These are phyloP conservation scores for Juglanconis oblonga DNA, from an alignment of 2,329 filamentous ascomycete species.

Conservation along the genomic window DNA sequence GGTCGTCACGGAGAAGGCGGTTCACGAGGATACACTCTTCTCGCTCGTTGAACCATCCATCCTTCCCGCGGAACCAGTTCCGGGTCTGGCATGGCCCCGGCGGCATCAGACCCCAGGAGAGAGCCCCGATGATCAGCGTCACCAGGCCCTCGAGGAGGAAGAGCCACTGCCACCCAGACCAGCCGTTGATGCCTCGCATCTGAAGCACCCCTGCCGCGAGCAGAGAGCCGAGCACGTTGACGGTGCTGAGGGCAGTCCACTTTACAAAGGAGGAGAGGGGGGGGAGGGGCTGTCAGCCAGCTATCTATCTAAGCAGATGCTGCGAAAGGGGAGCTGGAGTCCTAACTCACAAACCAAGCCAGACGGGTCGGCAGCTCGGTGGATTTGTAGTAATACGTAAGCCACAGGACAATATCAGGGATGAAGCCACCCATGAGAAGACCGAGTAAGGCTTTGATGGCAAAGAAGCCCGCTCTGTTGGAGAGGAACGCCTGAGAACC, in stretches of 20 bases:
- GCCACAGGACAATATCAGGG: conserved; percentile 62
- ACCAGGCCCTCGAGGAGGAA: conserved; percentile 52
- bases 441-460: conserved; percentile 36
- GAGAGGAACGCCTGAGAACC: conserved; percentile 29
- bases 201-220: conserved; percentile 53
- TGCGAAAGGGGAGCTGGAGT: background rate
- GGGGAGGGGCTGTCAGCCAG: no score
- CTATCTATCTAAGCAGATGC: conserved; percentile 52
- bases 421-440: conserved; percentile 60
- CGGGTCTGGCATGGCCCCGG: conserved; percentile 47
- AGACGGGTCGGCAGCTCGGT: conserved; percentile 66
- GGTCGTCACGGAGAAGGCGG: conserved; percentile 57
- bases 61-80: conserved; percentile 54
- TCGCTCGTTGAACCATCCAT: conserved; percentile 60
- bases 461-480: conserved; percentile 28
- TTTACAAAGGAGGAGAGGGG: no score
- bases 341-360: conserved; percentile 25
- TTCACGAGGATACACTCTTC: conserved; percentile 64
- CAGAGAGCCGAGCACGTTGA: conserved; percentile 51
- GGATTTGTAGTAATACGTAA: conserved; percentile 74
- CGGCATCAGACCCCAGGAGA: conserved; percentile 44
- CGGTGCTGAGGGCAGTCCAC: conserved; percentile 64
- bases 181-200: conserved; percentile 47
- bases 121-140: conserved; percentile 40
- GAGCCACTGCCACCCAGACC: conserved; percentile 37